Evolutionary conservation across 73 alveolate genomes (phyloP).

Genomic region (Uronychia binucleata): DNA sequence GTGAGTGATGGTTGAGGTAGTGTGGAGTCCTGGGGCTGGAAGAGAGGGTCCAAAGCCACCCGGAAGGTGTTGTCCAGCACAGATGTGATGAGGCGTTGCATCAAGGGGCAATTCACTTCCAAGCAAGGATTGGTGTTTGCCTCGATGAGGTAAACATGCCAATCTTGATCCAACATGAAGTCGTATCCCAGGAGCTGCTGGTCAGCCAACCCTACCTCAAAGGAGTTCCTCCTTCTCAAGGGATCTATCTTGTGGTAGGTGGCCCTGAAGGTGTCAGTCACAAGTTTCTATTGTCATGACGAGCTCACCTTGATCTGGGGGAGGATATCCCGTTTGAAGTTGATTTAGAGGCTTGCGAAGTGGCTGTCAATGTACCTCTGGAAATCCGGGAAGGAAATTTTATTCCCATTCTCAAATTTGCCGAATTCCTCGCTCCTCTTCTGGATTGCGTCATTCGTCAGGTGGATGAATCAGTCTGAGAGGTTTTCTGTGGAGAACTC

Average conservation of each 20-base stretch:
- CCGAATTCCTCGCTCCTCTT: slow-evolving; percentile 92
- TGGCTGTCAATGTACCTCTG: slow-evolving; percentile 46
- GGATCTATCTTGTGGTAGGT: slow-evolving; percentile 61
- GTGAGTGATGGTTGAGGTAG: no score
- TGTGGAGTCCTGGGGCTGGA: no score
- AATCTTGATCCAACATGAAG: slow-evolving; percentile 70
- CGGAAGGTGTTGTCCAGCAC: slow-evolving; percentile 45
- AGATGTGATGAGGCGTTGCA: slow-evolving; percentile 54
- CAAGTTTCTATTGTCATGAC: no score
- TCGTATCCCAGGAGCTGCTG: slow-evolving; percentile 74
- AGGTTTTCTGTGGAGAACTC: slow-evolving; percentile 78
- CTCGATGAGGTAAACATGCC: slow-evolving; percentile 61
- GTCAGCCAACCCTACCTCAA: slow-evolving; percentile 39
- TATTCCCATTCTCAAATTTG: slow-evolving; percentile 82
- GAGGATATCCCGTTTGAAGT: slow-evolving; percentile 62
- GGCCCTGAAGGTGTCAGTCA: slow-evolving; percentile 62
- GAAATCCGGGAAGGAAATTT: slow-evolving; percentile 33
- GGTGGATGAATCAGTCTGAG: slow-evolving; percentile 82
- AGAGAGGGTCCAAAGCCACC: slow-evolving; percentile 37
- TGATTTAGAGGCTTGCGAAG: no score
- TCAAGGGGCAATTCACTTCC: slow-evolving; percentile 64
- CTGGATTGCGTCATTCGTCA: slow-evolving; percentile 93
- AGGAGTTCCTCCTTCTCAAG: slow-evolving; percentile 56
- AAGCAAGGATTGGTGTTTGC: slow-evolving; percentile 74
- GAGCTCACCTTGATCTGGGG: slow-evolving; percentile 67